Percentiles rank a stretch among this genome's conserved stretches.
These are phyloP conservation scores for Gelatoporia subvermispora DNA, from an alignment of 768 basidiomycete genomes.

Conservation along the genomic window DNA sequence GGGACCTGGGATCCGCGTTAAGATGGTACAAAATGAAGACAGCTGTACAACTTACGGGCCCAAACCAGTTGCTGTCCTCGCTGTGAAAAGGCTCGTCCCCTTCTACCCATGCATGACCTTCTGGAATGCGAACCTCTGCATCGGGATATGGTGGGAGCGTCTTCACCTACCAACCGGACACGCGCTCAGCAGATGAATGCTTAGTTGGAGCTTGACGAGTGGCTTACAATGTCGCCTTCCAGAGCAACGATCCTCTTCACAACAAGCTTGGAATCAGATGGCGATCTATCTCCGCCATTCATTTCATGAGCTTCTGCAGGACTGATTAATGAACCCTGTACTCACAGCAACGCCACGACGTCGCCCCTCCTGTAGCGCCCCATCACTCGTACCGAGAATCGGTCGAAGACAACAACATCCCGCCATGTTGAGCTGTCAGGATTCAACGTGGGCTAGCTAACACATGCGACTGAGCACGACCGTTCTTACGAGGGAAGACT, in stretches of 20 bases:
- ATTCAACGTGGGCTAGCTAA: slow-evolving; percentile 67
- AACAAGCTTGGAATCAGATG: slow-evolving; percentile 44
- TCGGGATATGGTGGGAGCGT: slow-evolving; percentile 69
- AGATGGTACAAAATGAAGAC: neutral
- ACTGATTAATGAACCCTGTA: neutral
- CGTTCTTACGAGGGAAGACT: neutral
- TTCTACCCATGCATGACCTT: slow-evolving; percentile 73
- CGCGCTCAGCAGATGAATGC: neutral
- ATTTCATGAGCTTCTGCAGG: too few relatives aligned
- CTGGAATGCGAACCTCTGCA: slow-evolving; percentile 46
- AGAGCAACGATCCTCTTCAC: slow-evolving; percentile 66
- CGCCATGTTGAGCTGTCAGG: slow-evolving; percentile 58
- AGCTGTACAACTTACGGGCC: slow-evolving; percentile 47
- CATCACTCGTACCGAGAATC: slow-evolving; percentile 34
- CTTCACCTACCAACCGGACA: slow-evolving; percentile 30
- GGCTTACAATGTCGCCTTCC: slow-evolving; percentile 49
- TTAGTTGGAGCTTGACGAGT: neutral
- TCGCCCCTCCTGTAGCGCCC: slow-evolving; percentile 49
- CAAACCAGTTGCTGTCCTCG: slow-evolving; percentile 69
- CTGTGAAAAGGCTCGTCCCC: slow-evolving; percentile 67
- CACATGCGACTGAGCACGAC: slow-evolving; percentile 2
- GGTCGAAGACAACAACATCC: slow-evolving; percentile 64
- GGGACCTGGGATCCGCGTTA: slow-evolving; percentile 21
- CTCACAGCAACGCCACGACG: slow-evolving; percentile 59
- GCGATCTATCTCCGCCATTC: slow-evolving; percentile 49